phyloP scores from a whole-genome alignment of 2,329 filamentous ascomycete genomes.

The Penicillium griseofulvum region DNA sequence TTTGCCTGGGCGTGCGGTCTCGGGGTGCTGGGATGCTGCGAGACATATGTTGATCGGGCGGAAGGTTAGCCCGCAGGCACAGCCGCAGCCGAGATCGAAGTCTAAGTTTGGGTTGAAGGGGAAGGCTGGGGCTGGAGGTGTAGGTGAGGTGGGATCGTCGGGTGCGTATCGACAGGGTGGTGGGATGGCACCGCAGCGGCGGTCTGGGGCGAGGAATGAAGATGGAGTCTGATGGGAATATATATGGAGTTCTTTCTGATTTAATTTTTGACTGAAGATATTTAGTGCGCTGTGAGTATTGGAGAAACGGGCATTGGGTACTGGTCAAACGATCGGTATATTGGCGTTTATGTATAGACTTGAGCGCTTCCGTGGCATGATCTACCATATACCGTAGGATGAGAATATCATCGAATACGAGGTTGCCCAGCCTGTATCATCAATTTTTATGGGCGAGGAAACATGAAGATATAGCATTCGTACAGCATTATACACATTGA shows the following conservation, averaged over 20 bases:
- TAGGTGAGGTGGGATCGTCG: neutral
- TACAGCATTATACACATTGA: slow-evolving; percentile 1
- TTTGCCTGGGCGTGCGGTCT: slow-evolving; percentile 31
- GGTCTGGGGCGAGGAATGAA: neutral
- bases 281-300: neutral
- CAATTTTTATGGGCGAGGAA: neutral
- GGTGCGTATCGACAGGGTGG: neutral
- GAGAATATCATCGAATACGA: neutral
- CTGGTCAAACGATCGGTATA: neutral
- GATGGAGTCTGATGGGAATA: neutral
- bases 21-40: slow-evolving; percentile 17
- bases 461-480: neutral
- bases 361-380: neutral
- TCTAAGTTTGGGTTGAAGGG: slow-evolving; percentile 19
- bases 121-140: slow-evolving; percentile 13
- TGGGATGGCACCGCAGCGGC: neutral
- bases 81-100: neutral
- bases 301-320: neutral
- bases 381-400: neutral
- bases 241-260: neutral
- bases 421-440: neutral
- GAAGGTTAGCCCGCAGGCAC: neutral
- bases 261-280: neutral
- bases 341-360: neutral
- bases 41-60: slow-evolving; percentile 4